Conservation (phyloP, 371 early-diverging fungal genomes). For the Rhizomucor pusillus region DNA sequence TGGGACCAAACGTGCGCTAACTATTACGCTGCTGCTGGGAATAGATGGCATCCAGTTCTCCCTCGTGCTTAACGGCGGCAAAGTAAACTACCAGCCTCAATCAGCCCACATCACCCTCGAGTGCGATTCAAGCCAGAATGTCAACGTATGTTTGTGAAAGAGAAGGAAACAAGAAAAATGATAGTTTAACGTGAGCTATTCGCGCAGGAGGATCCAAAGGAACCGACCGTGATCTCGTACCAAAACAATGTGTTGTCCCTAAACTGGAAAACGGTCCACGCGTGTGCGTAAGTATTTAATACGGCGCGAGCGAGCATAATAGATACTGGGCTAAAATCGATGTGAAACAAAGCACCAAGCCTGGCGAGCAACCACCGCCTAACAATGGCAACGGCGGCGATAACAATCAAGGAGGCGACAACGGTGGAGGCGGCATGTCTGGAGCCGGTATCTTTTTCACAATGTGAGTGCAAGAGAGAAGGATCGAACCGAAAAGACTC, state of each 20-base stretch:
- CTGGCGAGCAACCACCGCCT: constrained; percentile 20
- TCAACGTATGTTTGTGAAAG: constrained; percentile 8
- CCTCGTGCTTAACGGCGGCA: constrained; percentile 16
- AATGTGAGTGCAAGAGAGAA: constrained; percentile 33
- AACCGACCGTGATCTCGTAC: constrained; percentile 30
- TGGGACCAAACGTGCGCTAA: neutral
- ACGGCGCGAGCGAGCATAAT: no score
- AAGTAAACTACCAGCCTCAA: constrained; percentile 7
- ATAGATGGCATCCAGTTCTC: constrained; percentile 15
- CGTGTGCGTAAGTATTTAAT: constrained; percentile 38
- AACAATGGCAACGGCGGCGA: constrained; percentile 9
- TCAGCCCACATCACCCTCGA: constrained; percentile 20
- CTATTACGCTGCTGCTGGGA: neutral
- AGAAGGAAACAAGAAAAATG: neutral
- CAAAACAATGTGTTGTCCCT: constrained; percentile 32
- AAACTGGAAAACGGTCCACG: constrained; percentile 46
- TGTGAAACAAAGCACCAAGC: constrained; percentile 14
- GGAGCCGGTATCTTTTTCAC: constrained; percentile 56
- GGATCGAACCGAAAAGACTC: no score
- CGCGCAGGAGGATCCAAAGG: constrained; percentile 20
- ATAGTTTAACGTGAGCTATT: neutral
- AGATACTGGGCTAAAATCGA: neutral
- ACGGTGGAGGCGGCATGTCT: constrained; percentile 31
- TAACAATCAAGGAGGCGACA: constrained; percentile 1
- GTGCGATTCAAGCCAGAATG: constrained; percentile 14